Percentiles rank a stretch among this genome's conserved stretches.
phyloP scores from a whole-genome alignment of 1,139 yeast species.

The Yamadazyma triangularis region DNA sequence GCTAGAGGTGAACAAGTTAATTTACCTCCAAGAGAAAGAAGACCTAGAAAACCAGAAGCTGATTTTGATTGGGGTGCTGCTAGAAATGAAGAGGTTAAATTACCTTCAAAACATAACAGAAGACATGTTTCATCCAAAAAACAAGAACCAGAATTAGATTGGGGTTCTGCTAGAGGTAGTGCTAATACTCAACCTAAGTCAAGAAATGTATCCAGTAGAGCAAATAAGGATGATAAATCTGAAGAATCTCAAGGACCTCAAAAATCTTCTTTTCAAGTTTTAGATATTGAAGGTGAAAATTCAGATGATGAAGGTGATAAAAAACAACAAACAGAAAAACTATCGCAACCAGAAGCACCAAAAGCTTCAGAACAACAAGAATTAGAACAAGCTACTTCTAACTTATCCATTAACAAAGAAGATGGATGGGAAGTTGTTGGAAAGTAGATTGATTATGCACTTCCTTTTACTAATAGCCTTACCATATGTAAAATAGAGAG shows the following conservation, averaged over 20 bases:
- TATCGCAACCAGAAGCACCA: slow-evolving; percentile 1
- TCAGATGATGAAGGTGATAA: slow-evolving; percentile 50
- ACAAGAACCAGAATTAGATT: slow-evolving; percentile 53
- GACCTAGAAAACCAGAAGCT: slow-evolving; percentile 31
- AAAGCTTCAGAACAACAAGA: slow-evolving; percentile 6
- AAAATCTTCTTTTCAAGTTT: slow-evolving; percentile 61
- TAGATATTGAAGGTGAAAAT: slow-evolving; percentile 50
- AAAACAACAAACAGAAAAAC: slow-evolving; percentile 17
- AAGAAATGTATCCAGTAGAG: slow-evolving; percentile 6
- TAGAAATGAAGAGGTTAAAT: slow-evolving; percentile 22
- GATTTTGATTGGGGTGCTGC: slow-evolving; percentile 56
- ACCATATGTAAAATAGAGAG: no score
- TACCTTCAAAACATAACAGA: no score
- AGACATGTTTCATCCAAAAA: slow-evolving; percentile 17
- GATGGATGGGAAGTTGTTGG: slow-evolving; percentile 59
- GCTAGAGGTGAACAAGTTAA: slow-evolving; percentile 29
- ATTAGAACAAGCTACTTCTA: slow-evolving; percentile 43
- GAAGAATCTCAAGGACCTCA: slow-evolving; percentile 39
- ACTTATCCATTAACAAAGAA: slow-evolving; percentile 34
- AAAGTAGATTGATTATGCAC: no score
- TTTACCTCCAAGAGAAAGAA: slow-evolving; percentile 39
- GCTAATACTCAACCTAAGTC: slow-evolving; percentile 24
- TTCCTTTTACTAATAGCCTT: no score
- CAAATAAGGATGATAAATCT: slow-evolving; percentile 14
- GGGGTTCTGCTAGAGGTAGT: slow-evolving; percentile 52